Conservation (phyloP, 129 eudicot genomes). For the Helianthus tuberosus region DNA sequence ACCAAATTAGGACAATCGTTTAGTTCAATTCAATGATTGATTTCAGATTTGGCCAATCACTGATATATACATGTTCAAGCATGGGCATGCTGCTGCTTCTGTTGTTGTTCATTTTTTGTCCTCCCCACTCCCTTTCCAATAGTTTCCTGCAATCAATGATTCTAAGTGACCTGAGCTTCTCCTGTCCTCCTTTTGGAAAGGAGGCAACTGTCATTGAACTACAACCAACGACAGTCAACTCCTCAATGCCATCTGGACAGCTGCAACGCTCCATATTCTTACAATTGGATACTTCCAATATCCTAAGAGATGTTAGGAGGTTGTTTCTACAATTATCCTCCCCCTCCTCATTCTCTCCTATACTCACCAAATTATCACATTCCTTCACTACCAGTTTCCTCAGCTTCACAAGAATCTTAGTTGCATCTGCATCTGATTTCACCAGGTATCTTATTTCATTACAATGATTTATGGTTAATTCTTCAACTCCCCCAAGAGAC, state of each 20-base stretch:
- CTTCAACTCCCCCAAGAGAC: not conserved
- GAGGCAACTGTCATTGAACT: not conserved
- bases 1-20: no score
- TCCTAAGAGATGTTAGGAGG: not conserved
- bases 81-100: not conserved
- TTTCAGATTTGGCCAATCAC: slow-evolving; percentile 11
- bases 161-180: not conserved
- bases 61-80: not conserved
- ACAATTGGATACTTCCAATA: not conserved
- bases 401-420: not conserved
- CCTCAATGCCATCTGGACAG: not conserved
- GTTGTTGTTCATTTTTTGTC: not conserved
- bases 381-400: rapidly evolving
- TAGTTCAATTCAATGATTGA: not conserved
- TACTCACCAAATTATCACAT: not conserved
- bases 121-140: no score
- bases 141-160: not conserved
- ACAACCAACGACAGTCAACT: not conserved
- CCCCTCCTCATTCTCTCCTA: not conserved
- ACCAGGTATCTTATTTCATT: not conserved
- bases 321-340: not conserved
- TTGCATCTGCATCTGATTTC: not conserved
- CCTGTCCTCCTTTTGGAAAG: not conserved
- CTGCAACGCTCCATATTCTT: not conserved
- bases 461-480: not conserved